These are phyloP conservation scores for Pleodorina starrii DNA, from an alignment of 139 green algal genomes.

Conservation along the genomic window DNA sequence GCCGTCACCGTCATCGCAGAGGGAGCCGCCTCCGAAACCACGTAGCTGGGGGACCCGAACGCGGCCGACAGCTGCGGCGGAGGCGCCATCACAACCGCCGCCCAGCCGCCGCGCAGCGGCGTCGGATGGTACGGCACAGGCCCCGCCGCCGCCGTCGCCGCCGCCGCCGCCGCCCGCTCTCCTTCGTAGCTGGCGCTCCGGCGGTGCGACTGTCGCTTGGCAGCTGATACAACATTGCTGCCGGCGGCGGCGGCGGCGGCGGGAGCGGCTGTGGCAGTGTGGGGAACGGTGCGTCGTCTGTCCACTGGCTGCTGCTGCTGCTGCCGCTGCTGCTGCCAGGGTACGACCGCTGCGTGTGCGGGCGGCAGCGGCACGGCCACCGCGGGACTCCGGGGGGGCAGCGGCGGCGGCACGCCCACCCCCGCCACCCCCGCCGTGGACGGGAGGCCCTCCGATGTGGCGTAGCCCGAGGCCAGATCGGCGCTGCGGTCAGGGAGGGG, in stretches of 20 bases:
- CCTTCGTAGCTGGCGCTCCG: conserved; percentile 8
- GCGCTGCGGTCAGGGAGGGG: background rate
- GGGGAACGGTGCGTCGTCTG: background rate
- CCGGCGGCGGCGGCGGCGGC: background rate
- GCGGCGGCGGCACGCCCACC: background rate
- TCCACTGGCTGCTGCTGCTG: background rate
- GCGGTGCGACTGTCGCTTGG: background rate
- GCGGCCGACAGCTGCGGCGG: too few species aligned
- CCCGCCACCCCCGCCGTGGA: background rate
- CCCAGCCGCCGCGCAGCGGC: background rate
- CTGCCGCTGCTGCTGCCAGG: too few species aligned
- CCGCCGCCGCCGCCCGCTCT: background rate
- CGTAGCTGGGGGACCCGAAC: too few species aligned
- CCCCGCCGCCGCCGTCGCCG: background rate
- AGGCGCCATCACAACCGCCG: background rate
- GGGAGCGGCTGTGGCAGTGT: too few species aligned
- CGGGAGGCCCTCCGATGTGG: background rate
- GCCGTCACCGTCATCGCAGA: background rate
- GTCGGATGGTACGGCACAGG: conserved; percentile 2
- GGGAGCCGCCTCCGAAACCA: too few species aligned
- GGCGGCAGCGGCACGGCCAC: background rate
- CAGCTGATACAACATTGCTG: background rate
- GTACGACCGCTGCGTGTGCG: too few species aligned
- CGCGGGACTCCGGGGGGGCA: background rate
- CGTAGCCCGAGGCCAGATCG: conserved; percentile 1